phyloP scores from a whole-genome alignment of 768 basidiomycete species.

The Tylopilus plumbeoviolaceoides region DNA sequence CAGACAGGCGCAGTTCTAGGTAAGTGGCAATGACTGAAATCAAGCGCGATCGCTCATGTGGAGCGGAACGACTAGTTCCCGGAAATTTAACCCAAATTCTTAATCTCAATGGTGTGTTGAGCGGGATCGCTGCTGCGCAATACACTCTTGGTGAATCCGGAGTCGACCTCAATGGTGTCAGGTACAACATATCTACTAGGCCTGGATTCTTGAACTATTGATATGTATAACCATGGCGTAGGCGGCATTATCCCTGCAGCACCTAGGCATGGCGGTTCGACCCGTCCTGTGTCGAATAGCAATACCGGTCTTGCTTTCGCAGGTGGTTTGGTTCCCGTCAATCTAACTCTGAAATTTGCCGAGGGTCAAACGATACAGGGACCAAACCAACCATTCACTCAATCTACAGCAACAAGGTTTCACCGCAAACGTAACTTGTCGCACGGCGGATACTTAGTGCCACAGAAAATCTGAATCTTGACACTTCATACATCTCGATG shows the following conservation, averaged over 20 bases:
- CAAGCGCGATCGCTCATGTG: too few relatives aligned
- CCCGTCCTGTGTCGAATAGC: not conserved
- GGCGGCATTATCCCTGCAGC: conserved; percentile 10
- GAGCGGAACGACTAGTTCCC: conserved; percentile 3
- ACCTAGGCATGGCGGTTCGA: not conserved
- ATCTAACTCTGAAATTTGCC: not conserved
- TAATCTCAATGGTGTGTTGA: conserved; percentile 5
- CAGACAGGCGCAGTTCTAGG: not conserved
- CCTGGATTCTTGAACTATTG: not conserved
- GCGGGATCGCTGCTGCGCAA: conserved; percentile 14
- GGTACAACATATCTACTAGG: conserved; percentile 17
- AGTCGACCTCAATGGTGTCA: conserved; percentile 13
- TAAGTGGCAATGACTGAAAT: not conserved
- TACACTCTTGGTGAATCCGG: conserved; percentile 6
- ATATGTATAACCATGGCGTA: not conserved
- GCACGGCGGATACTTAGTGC: not conserved
- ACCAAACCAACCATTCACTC: not conserved
- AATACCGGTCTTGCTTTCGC: not conserved
- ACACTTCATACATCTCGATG: not conserved
- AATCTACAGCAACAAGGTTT: conserved; percentile 16
- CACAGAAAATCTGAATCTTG: not conserved
- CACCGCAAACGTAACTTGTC: conserved; percentile 12
- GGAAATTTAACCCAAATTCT: conserved; percentile 12
- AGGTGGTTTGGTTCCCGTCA: conserved; percentile 2
- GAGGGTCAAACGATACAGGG: not conserved